Base-by-base conservation (phyloP, 331 rosid genomes). In the Acacia concinna region DNA sequence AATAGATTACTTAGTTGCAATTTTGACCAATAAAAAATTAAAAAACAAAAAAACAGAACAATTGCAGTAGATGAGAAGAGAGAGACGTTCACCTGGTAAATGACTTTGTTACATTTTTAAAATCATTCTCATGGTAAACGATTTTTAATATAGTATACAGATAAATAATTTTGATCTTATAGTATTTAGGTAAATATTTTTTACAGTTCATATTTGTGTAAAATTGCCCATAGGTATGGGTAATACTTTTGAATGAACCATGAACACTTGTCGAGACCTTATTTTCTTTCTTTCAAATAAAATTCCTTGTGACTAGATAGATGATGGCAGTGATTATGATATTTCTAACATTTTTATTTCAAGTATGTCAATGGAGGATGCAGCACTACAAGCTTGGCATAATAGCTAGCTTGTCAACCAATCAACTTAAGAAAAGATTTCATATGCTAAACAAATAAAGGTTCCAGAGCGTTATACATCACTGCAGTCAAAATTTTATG, bases 391-490 rank as follows among this genome's bases (percentile, higher is more conserved):
- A 32, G 44, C 47, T 20, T 40, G 12, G 51, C 31, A 68, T 73
- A 25, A n/a, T 73, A 25, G 30, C 71, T 73, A 25, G 30, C 71
- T 60, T 32, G 52, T 70, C 72, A 82, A 63, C 66, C 46, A 60
- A 44, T 67, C 23, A 15, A 8, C 46, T 28, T 6, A 75, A 63
- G 65, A 68, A 28, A 82, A 54, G 40, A 52, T 43, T 77, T 63
- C 62, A 74, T 43, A 73, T 30, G 73, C 38, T 52, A 59, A 75
- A 72, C 68, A 76, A 41, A 67, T 37, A 15, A 2, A 60, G 76
- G 76, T 59, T 47, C 63, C 68, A 77, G 44, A n/a, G 76, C 41
- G 68, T 68, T 31, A 83, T 34, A 68, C 83, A 86, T 68, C 13
- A 73, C 76, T 41, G 46, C 74, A 21, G 79, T 74, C 35, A 80